Base-by-base conservation (phyloP, 495 filamentous ascomycete species). In the Penicillium ochrochloron region DNA sequence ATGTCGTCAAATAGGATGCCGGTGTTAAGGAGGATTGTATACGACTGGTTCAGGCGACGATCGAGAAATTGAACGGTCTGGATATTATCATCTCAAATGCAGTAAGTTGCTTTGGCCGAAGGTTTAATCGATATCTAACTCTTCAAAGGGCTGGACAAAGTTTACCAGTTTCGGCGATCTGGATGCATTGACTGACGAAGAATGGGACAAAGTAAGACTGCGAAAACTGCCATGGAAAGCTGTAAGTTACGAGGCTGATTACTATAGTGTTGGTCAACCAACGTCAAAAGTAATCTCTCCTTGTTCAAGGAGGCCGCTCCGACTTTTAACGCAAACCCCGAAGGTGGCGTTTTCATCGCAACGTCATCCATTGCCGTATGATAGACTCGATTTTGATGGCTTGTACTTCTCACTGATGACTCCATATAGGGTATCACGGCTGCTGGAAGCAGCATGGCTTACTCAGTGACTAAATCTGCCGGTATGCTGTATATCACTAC, bases 291-390 rank as follows among this genome's bases (percentile, higher is more conserved):
- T 15, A 59, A 59, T 11, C 57, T 59, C 15, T 34, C 34, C 27
- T 48, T 59, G 25, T 59, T 59, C 57, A 59, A 46, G 35, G 57
- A 48, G 17, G 57, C 57, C 31, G 25, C 42, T 34, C 23, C 57
- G n/a, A 59, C 57, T 9, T 59, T 59, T 27, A 59, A 59, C 19
- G 41, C 57, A 0, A 59, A 59, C 23, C 23, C 39, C 5, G 57
- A 59, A 11, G 57, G 57, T 21, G 57, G 57, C 11, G 57, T 59
- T 7, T 59, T 59, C 41, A 59, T 59, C 10, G 42, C 57, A 21
- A 59, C 57, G 4, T 59, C 57, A 12, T 59, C 57, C 11, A 59
- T 59, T 59, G 57, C 57, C n/a, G 57, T 59, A 21, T 7, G 39
- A 15, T 2, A 12, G 21, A 1, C 17, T n/a, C 41, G 19, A 8